These are phyloP conservation scores for Suhomyces sp. DNA, from an alignment of 805 yeast species.

Conservation along the genomic window DNA sequence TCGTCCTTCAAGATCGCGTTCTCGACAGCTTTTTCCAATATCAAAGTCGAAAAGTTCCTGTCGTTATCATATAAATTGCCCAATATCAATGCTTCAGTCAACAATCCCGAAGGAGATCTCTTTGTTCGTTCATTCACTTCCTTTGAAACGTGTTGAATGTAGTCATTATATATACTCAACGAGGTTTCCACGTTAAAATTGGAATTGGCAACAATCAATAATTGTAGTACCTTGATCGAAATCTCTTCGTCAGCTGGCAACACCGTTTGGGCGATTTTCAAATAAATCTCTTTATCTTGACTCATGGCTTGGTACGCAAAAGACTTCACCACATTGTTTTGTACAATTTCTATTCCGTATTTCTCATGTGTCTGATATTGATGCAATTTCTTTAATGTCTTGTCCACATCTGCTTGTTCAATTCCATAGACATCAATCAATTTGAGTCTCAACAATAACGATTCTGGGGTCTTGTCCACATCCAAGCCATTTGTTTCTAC, in stretches of 20 bases:
- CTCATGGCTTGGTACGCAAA: constrained; percentile 42
- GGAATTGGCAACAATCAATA: constrained; percentile 42
- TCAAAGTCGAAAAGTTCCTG: constrained; percentile 52
- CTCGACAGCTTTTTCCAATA: constrained; percentile 47
- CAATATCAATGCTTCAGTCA: constrained; percentile 49
- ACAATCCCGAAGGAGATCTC: constrained; percentile 42
- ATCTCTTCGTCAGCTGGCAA: constrained; percentile 24
- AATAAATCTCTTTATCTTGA: constrained; percentile 23
- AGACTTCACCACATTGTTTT: constrained; percentile 39
- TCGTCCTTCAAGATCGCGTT: constrained; percentile 39
- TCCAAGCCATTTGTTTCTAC: constrained; percentile 25
- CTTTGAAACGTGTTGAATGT: constrained; percentile 37
- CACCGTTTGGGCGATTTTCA: constrained; percentile 41
- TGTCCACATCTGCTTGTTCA: constrained; percentile 23
- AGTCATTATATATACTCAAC: constrained; percentile 46
- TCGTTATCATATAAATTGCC: constrained; percentile 46
- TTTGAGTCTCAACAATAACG: constrained; percentile 31
- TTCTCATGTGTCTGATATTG: constrained; percentile 38
- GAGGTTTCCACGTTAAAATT: constrained; percentile 39
- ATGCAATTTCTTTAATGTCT: constrained; percentile 39
- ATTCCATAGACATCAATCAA: constrained; percentile 36
- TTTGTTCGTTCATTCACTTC: constrained; percentile 26
- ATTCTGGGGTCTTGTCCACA: constrained; percentile 23
- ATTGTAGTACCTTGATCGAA: constrained; percentile 36
- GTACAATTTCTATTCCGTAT: constrained; percentile 41